Evolutionary conservation across 2,329 filamentous ascomycete species (phyloP).

Genomic region (Dothiorella sarmentorum): DNA sequence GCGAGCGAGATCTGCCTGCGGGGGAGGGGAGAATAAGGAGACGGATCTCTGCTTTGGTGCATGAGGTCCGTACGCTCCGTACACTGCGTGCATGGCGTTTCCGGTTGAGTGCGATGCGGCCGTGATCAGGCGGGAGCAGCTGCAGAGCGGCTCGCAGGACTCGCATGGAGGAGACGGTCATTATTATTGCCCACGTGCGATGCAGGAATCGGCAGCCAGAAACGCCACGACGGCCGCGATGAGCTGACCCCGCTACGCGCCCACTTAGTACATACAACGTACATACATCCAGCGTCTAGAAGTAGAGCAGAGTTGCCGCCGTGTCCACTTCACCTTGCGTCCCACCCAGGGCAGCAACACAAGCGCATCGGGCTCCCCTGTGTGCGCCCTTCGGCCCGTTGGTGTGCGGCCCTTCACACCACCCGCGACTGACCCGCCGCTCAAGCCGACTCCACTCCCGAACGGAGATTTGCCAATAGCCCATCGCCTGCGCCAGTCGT

Average conservation of each 20-base stretch:
- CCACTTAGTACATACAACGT: too few species aligned
- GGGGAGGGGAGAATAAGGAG: too few species aligned
- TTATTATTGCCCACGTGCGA: conserved; percentile 8
- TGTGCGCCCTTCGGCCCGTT: conserved; percentile 7
- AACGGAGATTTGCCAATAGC: conserved; percentile 13
- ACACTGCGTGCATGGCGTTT: background rate
- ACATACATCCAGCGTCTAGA: too few species aligned
- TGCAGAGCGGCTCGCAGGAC: background rate
- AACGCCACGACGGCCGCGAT: background rate
- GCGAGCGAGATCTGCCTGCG: too few species aligned
- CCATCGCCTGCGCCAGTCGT: background rate
- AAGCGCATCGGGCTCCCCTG: background rate
- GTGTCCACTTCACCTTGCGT: conserved; percentile 1
- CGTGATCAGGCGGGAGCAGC: background rate
- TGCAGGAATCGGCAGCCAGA: background rate
- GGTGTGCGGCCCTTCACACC: conserved; percentile 16
- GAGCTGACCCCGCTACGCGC: background rate
- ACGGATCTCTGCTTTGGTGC: too few species aligned
- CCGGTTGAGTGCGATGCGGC: background rate
- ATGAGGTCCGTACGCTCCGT: background rate
- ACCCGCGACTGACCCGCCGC: conserved; percentile 7
- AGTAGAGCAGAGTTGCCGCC: too few species aligned
- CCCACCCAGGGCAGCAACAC: background rate
- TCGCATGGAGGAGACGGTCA: background rate
- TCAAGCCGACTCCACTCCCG: conserved; percentile 13